Evolutionary conservation across 2,329 filamentous ascomycete genomes (phyloP).

Genomic region (Fusarium avenaceum): DNA sequence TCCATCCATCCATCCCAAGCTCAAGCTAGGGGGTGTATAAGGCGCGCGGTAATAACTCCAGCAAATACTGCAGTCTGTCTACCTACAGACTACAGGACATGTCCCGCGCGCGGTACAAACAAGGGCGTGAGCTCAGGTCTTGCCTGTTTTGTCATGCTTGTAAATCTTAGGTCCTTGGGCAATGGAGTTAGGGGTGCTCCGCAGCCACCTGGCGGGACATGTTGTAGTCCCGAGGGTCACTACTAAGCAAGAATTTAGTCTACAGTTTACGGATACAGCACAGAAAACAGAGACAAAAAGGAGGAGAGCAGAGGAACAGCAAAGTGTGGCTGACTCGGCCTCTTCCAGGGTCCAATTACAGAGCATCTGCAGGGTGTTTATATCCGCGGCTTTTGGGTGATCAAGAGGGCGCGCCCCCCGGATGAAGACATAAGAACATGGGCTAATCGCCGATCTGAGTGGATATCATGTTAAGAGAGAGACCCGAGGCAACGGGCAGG

Average conservation of each 20-base stretch:
- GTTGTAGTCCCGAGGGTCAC: constrained; percentile 10
- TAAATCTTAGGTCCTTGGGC: constrained; percentile 39
- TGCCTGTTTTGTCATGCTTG: constrained; percentile 47
- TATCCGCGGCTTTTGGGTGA: constrained; percentile 36
- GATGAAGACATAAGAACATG: constrained; percentile 30
- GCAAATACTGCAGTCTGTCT: too few species aligned
- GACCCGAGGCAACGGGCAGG: constrained; percentile 32
- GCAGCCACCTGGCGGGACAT: constrained; percentile 1
- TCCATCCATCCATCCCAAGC: constrained; percentile 5
- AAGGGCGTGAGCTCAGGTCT: constrained; percentile 32
- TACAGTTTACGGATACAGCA: background rate
- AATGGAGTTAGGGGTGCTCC: constrained; percentile 1
- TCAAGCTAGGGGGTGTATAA: constrained; percentile 25
- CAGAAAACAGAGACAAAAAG: background rate
- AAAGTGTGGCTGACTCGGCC: constrained; percentile 5
- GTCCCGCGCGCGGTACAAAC: constrained; percentile 5
- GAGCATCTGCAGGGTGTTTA: constrained; percentile 22
- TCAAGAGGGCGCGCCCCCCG: constrained; percentile 35
- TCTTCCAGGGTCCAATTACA: constrained; percentile 23
- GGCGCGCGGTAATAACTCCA: constrained; percentile 8
- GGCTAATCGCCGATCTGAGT: constrained; percentile 45
- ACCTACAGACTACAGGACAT: background rate
- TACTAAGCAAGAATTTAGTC: constrained; percentile 17
- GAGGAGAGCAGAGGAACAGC: background rate
- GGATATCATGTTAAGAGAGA: constrained; percentile 23